Evolutionary conservation across 2,329 filamentous ascomycete genomes (phyloP).

Genomic region (Exophiala sideris): DNA sequence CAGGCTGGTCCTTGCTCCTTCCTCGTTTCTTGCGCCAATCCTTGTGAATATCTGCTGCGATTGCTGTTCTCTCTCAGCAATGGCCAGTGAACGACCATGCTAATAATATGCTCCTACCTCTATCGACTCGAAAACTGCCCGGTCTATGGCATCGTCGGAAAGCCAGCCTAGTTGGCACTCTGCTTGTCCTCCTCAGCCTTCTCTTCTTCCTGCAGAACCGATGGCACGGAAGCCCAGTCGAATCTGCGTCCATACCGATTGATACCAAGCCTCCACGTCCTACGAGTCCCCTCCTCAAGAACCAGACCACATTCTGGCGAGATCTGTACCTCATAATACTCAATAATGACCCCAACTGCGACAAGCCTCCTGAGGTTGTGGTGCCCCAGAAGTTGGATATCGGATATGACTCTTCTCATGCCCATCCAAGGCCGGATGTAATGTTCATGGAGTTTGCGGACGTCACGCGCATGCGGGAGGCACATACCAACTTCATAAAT

Average conservation of each 20-base stretch:
- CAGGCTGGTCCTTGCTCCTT: too few species aligned
- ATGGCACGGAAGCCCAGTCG: slow-evolving; percentile 2
- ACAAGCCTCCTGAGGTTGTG: slow-evolving; percentile 23
- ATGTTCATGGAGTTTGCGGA: slow-evolving; percentile 35
- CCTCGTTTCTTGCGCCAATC: too few species aligned
- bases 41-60: too few species aligned
- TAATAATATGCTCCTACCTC: slow-evolving; percentile 12
- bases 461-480: slow-evolving; percentile 35
- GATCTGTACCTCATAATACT: slow-evolving; percentile 23
- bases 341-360: slow-evolving; percentile 27
- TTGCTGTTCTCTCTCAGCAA: too few species aligned
- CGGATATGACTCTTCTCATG: slow-evolving; percentile 22
- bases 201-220: slow-evolving; percentile 20
- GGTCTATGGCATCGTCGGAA: slow-evolving; percentile 19
- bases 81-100: neutral
- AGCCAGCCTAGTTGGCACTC: slow-evolving; percentile 7
- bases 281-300: slow-evolving; percentile 17
- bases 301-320: slow-evolving; percentile 26
- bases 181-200: slow-evolving; percentile 15
- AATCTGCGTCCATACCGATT: neutral
- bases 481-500: slow-evolving; percentile 41
- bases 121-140: neutral
- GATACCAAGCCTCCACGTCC: neutral
- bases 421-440: slow-evolving; percentile 36
- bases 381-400: slow-evolving; percentile 27